Base-by-base conservation (phyloP, 2,329 filamentous ascomycete genomes). In the Colletotrichum salicis region DNA sequence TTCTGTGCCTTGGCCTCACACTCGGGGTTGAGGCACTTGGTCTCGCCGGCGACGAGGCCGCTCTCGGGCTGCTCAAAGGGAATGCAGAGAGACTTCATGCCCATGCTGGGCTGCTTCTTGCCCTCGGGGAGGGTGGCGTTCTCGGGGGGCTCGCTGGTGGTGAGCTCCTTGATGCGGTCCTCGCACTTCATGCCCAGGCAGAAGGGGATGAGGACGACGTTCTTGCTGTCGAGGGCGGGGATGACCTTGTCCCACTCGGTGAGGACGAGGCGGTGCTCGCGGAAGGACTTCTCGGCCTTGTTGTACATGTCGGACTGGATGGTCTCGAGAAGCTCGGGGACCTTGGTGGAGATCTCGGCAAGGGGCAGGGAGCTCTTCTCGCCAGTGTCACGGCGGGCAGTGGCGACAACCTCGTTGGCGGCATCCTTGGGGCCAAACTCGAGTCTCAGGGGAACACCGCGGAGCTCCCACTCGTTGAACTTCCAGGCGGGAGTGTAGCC, bases 381-480 rank as follows among this genome's bases (percentile, higher is more conserved):
- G 71, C 91, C 91, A 22, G 93, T 93, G 81, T 99, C 96, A 78
- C 97, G 94, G 78, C 96, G 94, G 27, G 95, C 94, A 74, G 90
- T 94, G 74, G 92, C 94, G 76, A 98, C 92, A 54, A 95, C 93
- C 70, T 93, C 90, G 80, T 95, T 94, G 75, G 93, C 94, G 13
- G 93, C 92, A 80, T 98, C 96, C 84, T 97, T 97, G 78, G 96
- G 96, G 6, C 97, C 97, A 79, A 97, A 97, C 83, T 99, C 96
- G 71, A 99, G 88, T 71, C 96, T 93, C 48, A 99, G 89, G 58
- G 97, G 96, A 54, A 98, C 93, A 80, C 97, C 96, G 84, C 96
- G 97, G 77, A 98, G 88, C 83, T 99, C 97, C 94, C 95, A 98
- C 84, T 99, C 95, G 84, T 97, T 97, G 87, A 99, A 99, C 84